Conservation (phyloP, 1,284 basidiomycete species). For the Pseudozyma tsukubaensis region DNA sequence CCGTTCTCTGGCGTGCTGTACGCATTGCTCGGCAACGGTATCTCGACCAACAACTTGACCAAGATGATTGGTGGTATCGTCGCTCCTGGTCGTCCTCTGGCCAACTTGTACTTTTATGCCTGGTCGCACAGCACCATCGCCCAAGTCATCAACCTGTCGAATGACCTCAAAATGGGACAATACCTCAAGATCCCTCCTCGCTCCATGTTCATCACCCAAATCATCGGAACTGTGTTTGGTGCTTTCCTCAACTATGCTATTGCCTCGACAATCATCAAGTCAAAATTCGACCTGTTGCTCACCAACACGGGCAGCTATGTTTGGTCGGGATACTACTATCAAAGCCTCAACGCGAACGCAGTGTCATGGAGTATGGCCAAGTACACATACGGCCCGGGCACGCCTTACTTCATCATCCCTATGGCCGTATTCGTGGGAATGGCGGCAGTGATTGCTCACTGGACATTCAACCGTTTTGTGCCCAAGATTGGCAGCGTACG, state of each 20-base stretch:
- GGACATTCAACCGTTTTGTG: slow-evolving; percentile 11
- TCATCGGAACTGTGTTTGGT: slow-evolving; percentile 43
- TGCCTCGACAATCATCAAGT: slow-evolving; percentile 28
- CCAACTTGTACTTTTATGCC: slow-evolving; percentile 52
- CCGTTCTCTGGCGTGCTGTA: slow-evolving; percentile 47
- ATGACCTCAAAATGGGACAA: slow-evolving; percentile 55
- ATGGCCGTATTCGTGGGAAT: slow-evolving; percentile 39
- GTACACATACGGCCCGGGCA: slow-evolving; percentile 30
- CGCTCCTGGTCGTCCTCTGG: slow-evolving; percentile 44
- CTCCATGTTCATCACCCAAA: slow-evolving; percentile 45
- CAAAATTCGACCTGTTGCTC: slow-evolving; percentile 43
- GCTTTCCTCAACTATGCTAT: slow-evolving; percentile 50
- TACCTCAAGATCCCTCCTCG: slow-evolving; percentile 59
- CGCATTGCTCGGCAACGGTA: slow-evolving; percentile 34
- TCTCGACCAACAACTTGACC: slow-evolving; percentile 42
- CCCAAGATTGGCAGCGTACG: slow-evolving; percentile 23
- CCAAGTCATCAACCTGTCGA: slow-evolving; percentile 44
- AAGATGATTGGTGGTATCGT: slow-evolving; percentile 54
- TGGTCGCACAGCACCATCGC: slow-evolving; percentile 49
- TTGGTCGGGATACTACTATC: slow-evolving; percentile 40
- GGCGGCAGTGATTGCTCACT: slow-evolving; percentile 28
- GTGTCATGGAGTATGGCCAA: slow-evolving; percentile 49
- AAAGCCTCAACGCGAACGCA: slow-evolving; percentile 32
- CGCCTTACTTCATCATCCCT: slow-evolving; percentile 41
- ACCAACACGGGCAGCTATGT: slow-evolving; percentile 41